Evolutionary conservation across 345 rosid species (phyloP), one percentile per base, ranked within the genome.

Genomic region (Pseudoturritis turrita): DNA sequence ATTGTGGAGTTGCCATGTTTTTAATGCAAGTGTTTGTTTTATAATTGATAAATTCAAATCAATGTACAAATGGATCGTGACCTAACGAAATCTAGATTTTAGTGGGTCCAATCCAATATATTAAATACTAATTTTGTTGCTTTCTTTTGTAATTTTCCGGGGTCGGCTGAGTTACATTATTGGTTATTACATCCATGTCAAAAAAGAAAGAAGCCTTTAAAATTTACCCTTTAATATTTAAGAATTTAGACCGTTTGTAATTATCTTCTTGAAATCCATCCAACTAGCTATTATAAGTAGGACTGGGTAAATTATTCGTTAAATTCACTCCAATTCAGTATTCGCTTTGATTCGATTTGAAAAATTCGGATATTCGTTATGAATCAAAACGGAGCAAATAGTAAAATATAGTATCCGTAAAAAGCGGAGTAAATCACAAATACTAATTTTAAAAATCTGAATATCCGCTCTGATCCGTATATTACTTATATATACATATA

Each of bases 91-190:
- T 63, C 26, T 17, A 53, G 63, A 54, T 33, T 22, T 72, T 3
- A 23, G 63, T 63, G 55, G 76, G 56, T 72, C 70, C 46, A 33
- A 12, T 33, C 12, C 29, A 21, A 31, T 47, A 18, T 63, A 47
- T 29, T 31, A 33, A 62, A 43, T 72, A 61, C 40, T 22, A 63
- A 3, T 12, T 60, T 52, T 61, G 68, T 71, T 68, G 39, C 52
- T 61, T 61, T 33, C 7, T 25, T 45, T 41, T 4, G 14, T 10
- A 29, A 7, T 3, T 52, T 72, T 44, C 29, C 21, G 2, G 62
- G 62, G 76, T 72, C 70, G 70, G 76, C 52, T 33, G 40, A 53
- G 70, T 63, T 22, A 54, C 68, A 71, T 50, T 61, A 58, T 70
- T 31, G 29, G 28, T 53, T 28, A 8, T 40, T 62, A 26, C 15